Conservation (phyloP, 306 rosid species). For the Crataegus laevigata region DNA sequence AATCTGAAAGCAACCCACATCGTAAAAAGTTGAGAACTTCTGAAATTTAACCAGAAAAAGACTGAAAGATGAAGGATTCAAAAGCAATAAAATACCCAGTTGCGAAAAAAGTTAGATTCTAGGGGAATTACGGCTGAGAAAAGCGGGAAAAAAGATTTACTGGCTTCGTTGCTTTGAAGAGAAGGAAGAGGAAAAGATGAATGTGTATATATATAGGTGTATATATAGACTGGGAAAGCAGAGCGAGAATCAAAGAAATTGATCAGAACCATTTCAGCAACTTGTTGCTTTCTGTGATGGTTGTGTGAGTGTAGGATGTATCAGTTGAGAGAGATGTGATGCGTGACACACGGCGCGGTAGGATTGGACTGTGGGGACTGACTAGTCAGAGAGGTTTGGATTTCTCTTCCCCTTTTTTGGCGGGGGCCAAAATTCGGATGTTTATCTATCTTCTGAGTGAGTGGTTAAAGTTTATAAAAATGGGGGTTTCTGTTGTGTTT, state of each 20-base stretch:
- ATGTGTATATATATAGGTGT: background rate
- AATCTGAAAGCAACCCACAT: background rate
- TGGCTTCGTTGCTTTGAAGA: constrained; percentile 43
- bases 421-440: background rate
- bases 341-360: background rate
- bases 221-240: constrained; percentile 7
- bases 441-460: background rate
- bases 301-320: background rate
- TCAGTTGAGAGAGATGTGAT: background rate
- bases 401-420: background rate
- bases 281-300: background rate
- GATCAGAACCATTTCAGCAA: constrained; percentile 5
- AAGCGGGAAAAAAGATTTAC: constrained; percentile 26
- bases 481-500: background rate
- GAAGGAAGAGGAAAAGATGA: constrained; percentile 41
- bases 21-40: background rate
- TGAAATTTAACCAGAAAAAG: constrained; percentile 7
- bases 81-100: constrained; percentile 24
- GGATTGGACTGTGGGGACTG: background rate
- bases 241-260: constrained; percentile 9
- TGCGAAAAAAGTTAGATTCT: constrained; percentile 19
- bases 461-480: background rate
- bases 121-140: constrained; percentile 15
- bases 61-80: constrained; percentile 10
- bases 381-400: background rate